phyloP scores from a whole-genome alignment of 768 basidiomycete species.

The Gyrodon lividus region DNA sequence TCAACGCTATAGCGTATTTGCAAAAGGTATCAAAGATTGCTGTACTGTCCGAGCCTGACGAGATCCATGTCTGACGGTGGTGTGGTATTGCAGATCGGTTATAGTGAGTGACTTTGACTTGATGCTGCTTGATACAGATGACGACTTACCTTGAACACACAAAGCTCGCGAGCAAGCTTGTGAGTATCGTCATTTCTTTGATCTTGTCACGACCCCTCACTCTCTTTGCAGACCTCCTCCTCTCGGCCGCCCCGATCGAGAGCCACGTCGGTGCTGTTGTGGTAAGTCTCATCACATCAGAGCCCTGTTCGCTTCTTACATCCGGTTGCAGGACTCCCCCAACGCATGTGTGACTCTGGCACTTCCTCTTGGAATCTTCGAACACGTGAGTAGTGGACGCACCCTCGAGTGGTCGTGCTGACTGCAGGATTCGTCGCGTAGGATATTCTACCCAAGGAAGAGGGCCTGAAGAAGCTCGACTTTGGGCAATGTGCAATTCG shows the following conservation, averaged over 20 bases:
- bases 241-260: slow-evolving; percentile 70
- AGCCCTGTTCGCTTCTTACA: background rate
- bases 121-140: background rate
- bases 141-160: background rate
- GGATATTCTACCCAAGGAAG: slow-evolving; percentile 67
- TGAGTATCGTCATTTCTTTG: slow-evolving; percentile 26
- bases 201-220: background rate
- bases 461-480: slow-evolving; percentile 57
- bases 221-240: slow-evolving; percentile 50
- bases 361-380: slow-evolving; percentile 76
- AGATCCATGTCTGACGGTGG: slow-evolving; percentile 1
- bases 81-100: slow-evolving; percentile 51
- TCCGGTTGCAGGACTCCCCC: slow-evolving; percentile 56
- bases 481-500: slow-evolving; percentile 68
- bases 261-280: slow-evolving; percentile 70
- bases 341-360: slow-evolving; percentile 77
- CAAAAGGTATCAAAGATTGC: slow-evolving; percentile 45
- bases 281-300: slow-evolving; percentile 36
- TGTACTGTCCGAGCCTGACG: no score
- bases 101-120: slow-evolving; percentile 49
- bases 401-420: background rate
- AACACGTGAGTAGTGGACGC: slow-evolving; percentile 45
- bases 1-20: slow-evolving; percentile 74
- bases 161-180: slow-evolving; percentile 79
- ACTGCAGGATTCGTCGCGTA: slow-evolving; percentile 20